These are phyloP conservation scores for Rhodamnia rubescens DNA, from an alignment of 345 rosid genomes.

Conservation along the genomic window DNA sequence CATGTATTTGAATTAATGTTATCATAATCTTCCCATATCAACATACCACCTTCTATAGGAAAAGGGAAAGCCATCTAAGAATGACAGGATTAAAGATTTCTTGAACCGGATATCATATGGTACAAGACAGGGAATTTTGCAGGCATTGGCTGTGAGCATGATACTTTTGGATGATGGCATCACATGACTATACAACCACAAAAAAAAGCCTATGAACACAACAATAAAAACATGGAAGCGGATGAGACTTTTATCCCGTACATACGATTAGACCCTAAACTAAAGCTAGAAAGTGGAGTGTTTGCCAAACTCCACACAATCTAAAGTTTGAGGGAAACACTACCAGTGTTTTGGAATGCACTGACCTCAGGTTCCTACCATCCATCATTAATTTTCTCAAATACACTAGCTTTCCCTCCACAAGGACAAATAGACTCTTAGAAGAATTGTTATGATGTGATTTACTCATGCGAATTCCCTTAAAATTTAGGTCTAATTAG, in stretches of 20 bases:
- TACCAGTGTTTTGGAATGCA: not conserved
- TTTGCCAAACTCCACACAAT: not conserved
- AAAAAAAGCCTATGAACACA: not conserved
- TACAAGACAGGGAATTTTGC: not conserved
- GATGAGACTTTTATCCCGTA: not conserved
- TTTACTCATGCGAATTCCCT: not conserved
- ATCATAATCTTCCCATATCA: not conserved
- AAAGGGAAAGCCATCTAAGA: not conserved
- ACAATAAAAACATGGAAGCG: not conserved
- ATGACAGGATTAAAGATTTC: not conserved
- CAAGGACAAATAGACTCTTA: not conserved
- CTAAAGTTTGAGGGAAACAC: not conserved
- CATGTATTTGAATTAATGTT: not conserved
- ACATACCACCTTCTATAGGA: not conserved
- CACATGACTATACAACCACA: not conserved
- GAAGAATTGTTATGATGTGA: not conserved
- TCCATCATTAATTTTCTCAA: not conserved
- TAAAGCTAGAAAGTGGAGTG: not conserved
- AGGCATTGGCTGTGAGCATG: not conserved
- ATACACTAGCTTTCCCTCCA: not conserved
- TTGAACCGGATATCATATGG: not conserved
- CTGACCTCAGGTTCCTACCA: not conserved
- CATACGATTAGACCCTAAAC: not conserved
- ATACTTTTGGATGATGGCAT: not conserved
- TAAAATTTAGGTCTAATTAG: not conserved